These are phyloP conservation scores for Osmanthus fragrans DNA, from an alignment of 257 asterid genomes.

Conservation along the genomic window DNA sequence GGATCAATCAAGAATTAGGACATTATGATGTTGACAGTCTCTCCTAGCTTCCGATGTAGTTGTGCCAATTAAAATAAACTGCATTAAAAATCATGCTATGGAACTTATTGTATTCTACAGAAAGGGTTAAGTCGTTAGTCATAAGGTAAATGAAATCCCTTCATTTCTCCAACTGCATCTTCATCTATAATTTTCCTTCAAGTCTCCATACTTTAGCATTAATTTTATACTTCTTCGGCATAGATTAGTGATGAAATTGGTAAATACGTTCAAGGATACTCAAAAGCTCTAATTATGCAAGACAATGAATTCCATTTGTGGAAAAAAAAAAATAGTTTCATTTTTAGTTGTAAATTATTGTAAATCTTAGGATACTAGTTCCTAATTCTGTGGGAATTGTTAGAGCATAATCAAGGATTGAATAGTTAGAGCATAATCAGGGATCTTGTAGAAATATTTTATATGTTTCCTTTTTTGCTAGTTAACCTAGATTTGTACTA, in stretches of 20 bases:
- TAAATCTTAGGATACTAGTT: too few relatives aligned
- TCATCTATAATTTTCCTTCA: too few relatives aligned
- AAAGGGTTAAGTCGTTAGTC: not conserved
- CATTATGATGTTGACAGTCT: not conserved
- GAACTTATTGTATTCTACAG: not conserved
- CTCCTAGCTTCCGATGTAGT: not conserved
- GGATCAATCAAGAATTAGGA: slow-evolving; percentile 5
- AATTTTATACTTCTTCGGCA: not conserved
- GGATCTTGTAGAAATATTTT: too few relatives aligned
- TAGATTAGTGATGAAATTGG: not conserved
- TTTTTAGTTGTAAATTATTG: too few relatives aligned
- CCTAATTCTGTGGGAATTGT: too few relatives aligned
- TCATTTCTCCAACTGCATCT: not conserved
- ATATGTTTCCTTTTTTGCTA: too few relatives aligned
- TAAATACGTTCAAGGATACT: not conserved
- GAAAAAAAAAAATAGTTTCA: too few relatives aligned
- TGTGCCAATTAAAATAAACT: not conserved
- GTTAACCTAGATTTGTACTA: too few relatives aligned
- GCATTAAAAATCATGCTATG: not conserved
- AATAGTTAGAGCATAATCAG: too few relatives aligned
- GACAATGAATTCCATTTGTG: not conserved
- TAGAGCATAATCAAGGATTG: too few relatives aligned
- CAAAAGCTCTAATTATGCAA: not conserved
- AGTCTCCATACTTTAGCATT: not conserved
- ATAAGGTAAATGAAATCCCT: not conserved